Percentiles rank a stretch among this genome's conserved stretches.
Conservation (phyloP, 305 asterid species). For the Plantago coronopus region DNA sequence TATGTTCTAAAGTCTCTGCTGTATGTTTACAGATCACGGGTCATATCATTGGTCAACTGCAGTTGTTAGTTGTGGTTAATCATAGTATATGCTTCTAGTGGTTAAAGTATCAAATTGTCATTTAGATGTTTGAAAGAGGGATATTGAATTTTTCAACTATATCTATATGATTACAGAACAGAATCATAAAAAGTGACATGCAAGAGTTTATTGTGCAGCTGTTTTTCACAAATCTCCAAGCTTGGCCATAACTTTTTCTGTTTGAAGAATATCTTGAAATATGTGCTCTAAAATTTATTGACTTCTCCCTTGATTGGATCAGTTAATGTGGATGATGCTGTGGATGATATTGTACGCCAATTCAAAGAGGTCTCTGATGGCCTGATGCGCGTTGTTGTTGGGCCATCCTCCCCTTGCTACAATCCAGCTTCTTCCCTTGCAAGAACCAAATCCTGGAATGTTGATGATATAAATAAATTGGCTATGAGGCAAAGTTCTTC, state of each 20-base stretch:
- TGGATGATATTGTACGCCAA: constrained; percentile 88
- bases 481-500: constrained; percentile 41
- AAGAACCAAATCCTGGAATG: constrained; percentile 49
- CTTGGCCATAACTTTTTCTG: too few relatives aligned
- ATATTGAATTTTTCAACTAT: too few relatives aligned
- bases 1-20: background rate
- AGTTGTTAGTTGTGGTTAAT: constrained; percentile 3
- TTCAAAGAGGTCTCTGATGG: constrained; percentile 89
- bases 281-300: constrained; percentile 2
- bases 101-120: constrained; percentile 1
- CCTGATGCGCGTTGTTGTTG: constrained; percentile 55
- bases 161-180: too few relatives aligned
- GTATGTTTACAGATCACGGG: background rate
- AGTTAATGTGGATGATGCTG: constrained; percentile 89
- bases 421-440: constrained; percentile 42
- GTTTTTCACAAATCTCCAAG: too few relatives aligned
- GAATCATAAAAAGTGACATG: too few relatives aligned
- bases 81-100: constrained; percentile 12
- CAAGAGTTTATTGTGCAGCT: too few relatives aligned
- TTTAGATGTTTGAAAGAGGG: too few relatives aligned
- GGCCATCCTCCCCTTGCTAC: constrained; percentile 44
- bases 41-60: constrained; percentile 15
- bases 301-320: constrained; percentile 23
- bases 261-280: background rate
- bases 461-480: constrained; percentile 56